Conservation (phyloP, 2,329 filamentous ascomycete genomes). For the Emergomyces orientalis region DNA sequence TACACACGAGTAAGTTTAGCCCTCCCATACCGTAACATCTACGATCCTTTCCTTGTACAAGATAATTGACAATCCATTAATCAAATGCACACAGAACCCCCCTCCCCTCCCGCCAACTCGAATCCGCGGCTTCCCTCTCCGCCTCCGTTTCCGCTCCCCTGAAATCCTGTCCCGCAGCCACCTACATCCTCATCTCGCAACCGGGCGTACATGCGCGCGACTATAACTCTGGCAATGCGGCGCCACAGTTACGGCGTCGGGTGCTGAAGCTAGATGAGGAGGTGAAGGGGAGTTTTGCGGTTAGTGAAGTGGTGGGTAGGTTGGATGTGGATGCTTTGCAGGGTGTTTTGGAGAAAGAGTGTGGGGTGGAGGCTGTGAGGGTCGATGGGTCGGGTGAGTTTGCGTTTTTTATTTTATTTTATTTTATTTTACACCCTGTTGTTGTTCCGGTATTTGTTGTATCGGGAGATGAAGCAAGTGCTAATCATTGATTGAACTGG, state of each 20-base stretch:
- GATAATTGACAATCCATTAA: too few relatives aligned
- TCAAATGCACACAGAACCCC: not conserved
- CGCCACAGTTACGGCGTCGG: slow-evolving; percentile 47
- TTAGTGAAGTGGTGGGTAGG: slow-evolving; percentile 46
- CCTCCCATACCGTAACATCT: not conserved
- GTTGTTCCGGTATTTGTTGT: not conserved
- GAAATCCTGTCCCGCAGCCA: slow-evolving; percentile 58
- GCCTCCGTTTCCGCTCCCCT: slow-evolving; percentile 42
- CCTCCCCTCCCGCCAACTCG: slow-evolving; percentile 32
- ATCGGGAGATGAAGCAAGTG: not conserved
- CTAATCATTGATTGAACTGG: too few relatives aligned
- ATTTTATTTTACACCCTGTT: not conserved
- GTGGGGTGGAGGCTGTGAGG: slow-evolving; percentile 36
- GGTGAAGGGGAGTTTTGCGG: slow-evolving; percentile 44
- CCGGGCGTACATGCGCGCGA: slow-evolving; percentile 63
- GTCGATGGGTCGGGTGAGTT: slow-evolving; percentile 36
- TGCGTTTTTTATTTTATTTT: slow-evolving; percentile 16
- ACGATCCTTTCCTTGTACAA: not conserved
- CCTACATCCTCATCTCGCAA: slow-evolving; percentile 71
- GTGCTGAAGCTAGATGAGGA: slow-evolving; percentile 42
- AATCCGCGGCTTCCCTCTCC: slow-evolving; percentile 36
- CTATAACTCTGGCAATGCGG: slow-evolving; percentile 46
- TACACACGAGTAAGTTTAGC: slow-evolving; percentile 58
- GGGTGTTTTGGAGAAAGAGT: slow-evolving; percentile 38
- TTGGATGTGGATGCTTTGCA: slow-evolving; percentile 39